These are phyloP conservation scores for Aphanomyces invadans DNA, from an alignment of 352 stramenopile species.

Conservation along the genomic window DNA sequence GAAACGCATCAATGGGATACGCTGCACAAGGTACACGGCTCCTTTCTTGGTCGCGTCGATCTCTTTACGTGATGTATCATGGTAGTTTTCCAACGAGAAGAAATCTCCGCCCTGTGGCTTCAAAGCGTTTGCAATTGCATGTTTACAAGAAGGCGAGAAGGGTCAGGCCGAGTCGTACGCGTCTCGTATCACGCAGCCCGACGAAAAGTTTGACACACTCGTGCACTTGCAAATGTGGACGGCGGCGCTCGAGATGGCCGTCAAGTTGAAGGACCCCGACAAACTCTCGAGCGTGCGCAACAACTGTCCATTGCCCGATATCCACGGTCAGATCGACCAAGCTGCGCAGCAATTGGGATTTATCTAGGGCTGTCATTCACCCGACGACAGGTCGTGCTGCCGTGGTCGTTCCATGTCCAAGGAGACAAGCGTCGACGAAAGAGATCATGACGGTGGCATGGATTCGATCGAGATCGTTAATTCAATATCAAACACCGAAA, in stretches of 20 bases:
- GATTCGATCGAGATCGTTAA: conserved; percentile 8
- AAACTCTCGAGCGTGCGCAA: conserved; percentile 82
- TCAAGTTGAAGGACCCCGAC: conserved; percentile 79
- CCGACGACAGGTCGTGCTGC: background rate
- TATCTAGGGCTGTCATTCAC: conserved; percentile 31
- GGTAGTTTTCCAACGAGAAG: conserved; percentile 71
- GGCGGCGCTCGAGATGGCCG: conserved; percentile 69
- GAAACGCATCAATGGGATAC: conserved; percentile 82
- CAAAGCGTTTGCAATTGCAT: conserved; percentile 77
- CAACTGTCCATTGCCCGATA: conserved; percentile 58
- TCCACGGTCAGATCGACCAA: conserved; percentile 72
- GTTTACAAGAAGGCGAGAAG: conserved; percentile 67
- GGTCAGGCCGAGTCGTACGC: conserved; percentile 77
- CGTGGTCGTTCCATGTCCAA: too few species aligned
- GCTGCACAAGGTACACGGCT: conserved; percentile 54
- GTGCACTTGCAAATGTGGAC: conserved; percentile 79
- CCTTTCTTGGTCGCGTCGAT: background rate
- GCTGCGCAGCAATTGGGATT: conserved; percentile 74
- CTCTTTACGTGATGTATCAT: background rate
- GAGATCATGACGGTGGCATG: too few species aligned
- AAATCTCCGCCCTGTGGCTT: conserved; percentile 79
- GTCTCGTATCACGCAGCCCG: conserved; percentile 63
- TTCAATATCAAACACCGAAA: conserved; percentile 16
- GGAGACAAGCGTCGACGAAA: too few species aligned
- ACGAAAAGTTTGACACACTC: conserved; percentile 85